Evolutionary conservation across 305 asterid species (phyloP).

Genomic region (Solanum hybrid): DNA sequence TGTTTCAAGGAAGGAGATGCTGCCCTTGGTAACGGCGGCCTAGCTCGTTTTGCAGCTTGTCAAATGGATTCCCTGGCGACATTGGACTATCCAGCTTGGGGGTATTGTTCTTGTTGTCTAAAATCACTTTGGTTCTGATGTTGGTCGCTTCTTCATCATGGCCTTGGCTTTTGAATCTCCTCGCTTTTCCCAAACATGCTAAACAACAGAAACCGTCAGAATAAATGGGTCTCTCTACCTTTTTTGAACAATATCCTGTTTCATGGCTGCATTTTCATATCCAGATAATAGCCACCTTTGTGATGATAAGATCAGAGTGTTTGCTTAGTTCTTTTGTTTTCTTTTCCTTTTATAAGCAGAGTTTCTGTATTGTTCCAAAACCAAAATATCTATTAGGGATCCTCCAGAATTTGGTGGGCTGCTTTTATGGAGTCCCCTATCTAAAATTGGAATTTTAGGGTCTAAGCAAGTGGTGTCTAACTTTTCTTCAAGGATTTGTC

Average conservation of each 20-base stretch:
- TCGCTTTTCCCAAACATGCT: background rate
- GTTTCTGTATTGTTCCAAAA: background rate
- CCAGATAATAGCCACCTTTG: background rate
- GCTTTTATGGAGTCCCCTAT: background rate
- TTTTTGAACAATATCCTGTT: background rate
- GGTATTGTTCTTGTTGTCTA: constrained; percentile 13
- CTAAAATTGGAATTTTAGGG: background rate
- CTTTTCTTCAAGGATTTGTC: background rate
- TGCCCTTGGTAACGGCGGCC: constrained; percentile 41
- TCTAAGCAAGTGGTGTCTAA: background rate
- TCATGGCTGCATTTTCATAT: background rate
- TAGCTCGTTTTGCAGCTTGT: constrained; percentile 41
- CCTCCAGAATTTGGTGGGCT: background rate
- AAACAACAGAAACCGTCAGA: background rate
- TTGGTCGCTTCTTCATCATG: background rate
- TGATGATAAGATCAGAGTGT: background rate
- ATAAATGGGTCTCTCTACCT: background rate
- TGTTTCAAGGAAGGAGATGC: constrained; percentile 35
- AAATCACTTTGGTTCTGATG: background rate
- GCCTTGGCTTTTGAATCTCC: background rate
- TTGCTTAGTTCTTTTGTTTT: background rate
- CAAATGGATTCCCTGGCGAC: constrained; percentile 40
- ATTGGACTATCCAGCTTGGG: constrained; percentile 39
- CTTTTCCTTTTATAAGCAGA: background rate
- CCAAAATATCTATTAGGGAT: background rate